These are phyloP conservation scores for Bruguiera sexangula DNA, from an alignment of 345 rosid genomes.

Conservation along the genomic window DNA sequence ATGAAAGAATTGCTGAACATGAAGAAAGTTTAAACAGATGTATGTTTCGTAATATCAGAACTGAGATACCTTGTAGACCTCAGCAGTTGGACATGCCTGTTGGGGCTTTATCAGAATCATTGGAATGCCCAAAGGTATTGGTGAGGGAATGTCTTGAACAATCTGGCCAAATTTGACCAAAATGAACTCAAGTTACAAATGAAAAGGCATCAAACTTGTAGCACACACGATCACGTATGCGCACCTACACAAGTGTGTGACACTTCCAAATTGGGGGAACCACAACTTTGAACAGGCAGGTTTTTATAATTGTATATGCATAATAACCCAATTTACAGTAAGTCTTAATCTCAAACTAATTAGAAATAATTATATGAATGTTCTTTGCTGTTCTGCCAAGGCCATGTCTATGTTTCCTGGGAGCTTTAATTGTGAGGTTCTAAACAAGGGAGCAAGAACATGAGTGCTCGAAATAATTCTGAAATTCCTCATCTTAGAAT, in stretches of 20 bases:
- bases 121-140: slow-evolving; percentile 61
- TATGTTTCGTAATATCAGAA: background rate
- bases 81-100: slow-evolving; percentile 88
- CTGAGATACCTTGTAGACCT: slow-evolving; percentile 76
- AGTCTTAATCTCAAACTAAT: background rate
- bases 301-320: background rate
- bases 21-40: background rate
- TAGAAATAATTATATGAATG: background rate
- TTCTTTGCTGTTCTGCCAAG: background rate
- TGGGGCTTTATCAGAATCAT: slow-evolving; percentile 89
- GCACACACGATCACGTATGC: background rate
- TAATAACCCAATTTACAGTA: background rate
- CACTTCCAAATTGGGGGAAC: background rate
- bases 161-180: slow-evolving; percentile 41
- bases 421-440: background rate
- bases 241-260: background rate
- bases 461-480: background rate
- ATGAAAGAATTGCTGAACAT: slow-evolving; percentile 7
- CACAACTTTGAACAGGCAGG: background rate
- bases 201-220: background rate
- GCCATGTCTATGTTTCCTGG: background rate
- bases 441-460: background rate
- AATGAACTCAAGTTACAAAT: slow-evolving; percentile 5
- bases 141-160: slow-evolving; percentile 81
- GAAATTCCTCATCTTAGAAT: background rate